Evolutionary conservation across 495 filamentous ascomycete species (phyloP), one percentile per base, ranked within the genome.

Genomic region (Penicillium silybi): DNA sequence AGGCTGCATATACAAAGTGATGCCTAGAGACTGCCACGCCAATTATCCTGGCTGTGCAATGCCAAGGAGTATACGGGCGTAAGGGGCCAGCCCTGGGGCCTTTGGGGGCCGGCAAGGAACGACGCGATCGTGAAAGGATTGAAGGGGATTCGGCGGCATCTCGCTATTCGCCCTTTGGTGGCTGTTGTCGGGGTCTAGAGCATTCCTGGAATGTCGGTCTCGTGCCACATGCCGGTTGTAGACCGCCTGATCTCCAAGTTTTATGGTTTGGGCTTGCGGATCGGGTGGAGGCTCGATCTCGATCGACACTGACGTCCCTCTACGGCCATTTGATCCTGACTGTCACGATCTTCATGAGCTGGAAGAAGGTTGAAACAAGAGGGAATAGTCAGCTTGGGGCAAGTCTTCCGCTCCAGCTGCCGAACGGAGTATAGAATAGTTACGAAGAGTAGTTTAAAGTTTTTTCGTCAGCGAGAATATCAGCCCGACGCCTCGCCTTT

Each of bases 41-140:
- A 13, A 32, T 13, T 11, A 46, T 41, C 34, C 25, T 54, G 44
- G 52, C 56, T 44, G 47, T 42, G 57, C 35, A 26, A 40, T 38
- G 35, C 52, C 10, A 52, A 44, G 44, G 34, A n/a, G 16, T 15
- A 7, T 41, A 44, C 41, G 32, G 41, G 23, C 6, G 41, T 46
- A 45, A 45, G 48, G 41, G 41, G 16, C 17, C 18, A 44, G 41
- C 26, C 7, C 9, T 29, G 3, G 6, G 6, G 3, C 7, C 26
- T 3, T 3, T 29, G 3, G 29, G 29, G 29, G 29, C 11, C 10
- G 29, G 17, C 29, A 23, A 19, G 35, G 18, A 20, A 46, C 44
- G n/a, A 22, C 17, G 35, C 44, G 26, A n/a, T 15, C 13, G 13
- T 9, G 19, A 10, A 11, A 6, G 15, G 25, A 29, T 10, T 27